Conservation (phyloP, 352 stramenopile genomes). For the Phytophthora quininea region DNA sequence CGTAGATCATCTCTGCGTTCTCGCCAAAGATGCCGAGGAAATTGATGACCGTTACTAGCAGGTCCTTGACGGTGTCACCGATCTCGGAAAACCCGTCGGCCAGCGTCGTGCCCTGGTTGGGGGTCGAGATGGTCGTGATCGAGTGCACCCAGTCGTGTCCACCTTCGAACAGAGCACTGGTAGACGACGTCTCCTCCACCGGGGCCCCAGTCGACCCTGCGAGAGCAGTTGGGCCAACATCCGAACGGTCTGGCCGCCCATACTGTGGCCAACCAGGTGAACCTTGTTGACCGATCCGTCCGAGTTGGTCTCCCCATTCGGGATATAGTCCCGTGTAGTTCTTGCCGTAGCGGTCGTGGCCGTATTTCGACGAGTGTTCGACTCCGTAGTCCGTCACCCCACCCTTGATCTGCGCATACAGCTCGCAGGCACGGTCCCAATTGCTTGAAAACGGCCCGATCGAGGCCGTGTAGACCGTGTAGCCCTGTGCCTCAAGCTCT, state of each 20-base stretch:
- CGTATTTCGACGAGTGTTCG: slow-evolving; percentile 49
- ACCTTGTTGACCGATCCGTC: slow-evolving; percentile 69
- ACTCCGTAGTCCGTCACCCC: slow-evolving; percentile 55
- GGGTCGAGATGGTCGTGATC: slow-evolving; percentile 65
- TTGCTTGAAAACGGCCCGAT: slow-evolving; percentile 66
- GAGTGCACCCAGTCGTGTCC: slow-evolving; percentile 74
- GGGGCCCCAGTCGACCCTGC: slow-evolving; percentile 49
- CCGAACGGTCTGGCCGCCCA: slow-evolving; percentile 79
- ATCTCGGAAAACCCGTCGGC: slow-evolving; percentile 50
- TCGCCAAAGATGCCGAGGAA: slow-evolving; percentile 35
- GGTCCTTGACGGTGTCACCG: slow-evolving; percentile 40
- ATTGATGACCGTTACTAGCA: slow-evolving; percentile 34
- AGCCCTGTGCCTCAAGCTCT: slow-evolving; percentile 44
- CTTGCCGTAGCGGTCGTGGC: slow-evolving; percentile 45
- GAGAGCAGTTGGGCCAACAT: slow-evolving; percentile 71
- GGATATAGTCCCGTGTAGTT: slow-evolving; percentile 63
- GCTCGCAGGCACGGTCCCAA: slow-evolving; percentile 68
- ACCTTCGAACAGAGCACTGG: slow-evolving; percentile 54
- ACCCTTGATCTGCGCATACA: slow-evolving; percentile 72
- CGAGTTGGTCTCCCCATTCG: slow-evolving; percentile 50
- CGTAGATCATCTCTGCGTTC: slow-evolving; percentile 41
- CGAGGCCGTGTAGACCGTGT: slow-evolving; percentile 55
- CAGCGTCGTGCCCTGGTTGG: slow-evolving; percentile 67
- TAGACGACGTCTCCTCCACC: slow-evolving; percentile 29
- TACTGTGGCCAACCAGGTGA: slow-evolving; percentile 78